Evolutionary conservation across 2,329 filamentous ascomycete genomes (phyloP), one percentile per base, ranked within the genome.

Genomic region (Colletotrichum nymphaeae): DNA sequence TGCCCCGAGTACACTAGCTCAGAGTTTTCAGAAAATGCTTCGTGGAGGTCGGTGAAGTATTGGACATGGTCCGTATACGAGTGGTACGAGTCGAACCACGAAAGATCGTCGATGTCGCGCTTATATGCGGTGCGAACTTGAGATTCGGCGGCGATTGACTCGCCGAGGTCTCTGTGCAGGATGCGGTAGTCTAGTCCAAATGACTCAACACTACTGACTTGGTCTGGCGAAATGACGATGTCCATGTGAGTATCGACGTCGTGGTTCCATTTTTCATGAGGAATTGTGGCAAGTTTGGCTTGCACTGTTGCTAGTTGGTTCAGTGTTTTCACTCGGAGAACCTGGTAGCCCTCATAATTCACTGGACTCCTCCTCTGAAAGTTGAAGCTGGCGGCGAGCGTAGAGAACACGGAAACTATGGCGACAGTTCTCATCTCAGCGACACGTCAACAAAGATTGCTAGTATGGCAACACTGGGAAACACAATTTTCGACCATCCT

Each of bases 31-130:
- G 86, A 82, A 69, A 87, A 85, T 5, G 79, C 75, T 9, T 79
- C 74, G 19, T 84, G 83, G 11, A 89, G 77, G 63, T 85, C 81
- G 3, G 80, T 76, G 67, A 88, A 82, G 76, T 84, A 89, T 57
- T 82, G 76, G 14, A 86, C 75, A 76, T 89, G 88, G 60, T 88
- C 86, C n/a, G 83, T 80, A 63, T 88, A 89, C 6, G 82, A 72
- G 75, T 89, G 87, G 75, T 89, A 89, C 42, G 80, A 80, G 67
- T 87, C 84, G 77, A 85, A 89, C 85, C 86, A 89, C 3, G 84
- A 81, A 19, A 82, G 63, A 60, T 79, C 80, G 16, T 83, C 79
- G 4, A 83, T 77, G 62, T 79, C 79, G 57, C 69, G 67, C 60
- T 69, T 66, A 65, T 73, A 66, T 11, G 37, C 52, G 52, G 42